Base-by-base conservation (phyloP, 2,329 filamentous ascomycete species). In the Epichloe bromicola region DNA sequence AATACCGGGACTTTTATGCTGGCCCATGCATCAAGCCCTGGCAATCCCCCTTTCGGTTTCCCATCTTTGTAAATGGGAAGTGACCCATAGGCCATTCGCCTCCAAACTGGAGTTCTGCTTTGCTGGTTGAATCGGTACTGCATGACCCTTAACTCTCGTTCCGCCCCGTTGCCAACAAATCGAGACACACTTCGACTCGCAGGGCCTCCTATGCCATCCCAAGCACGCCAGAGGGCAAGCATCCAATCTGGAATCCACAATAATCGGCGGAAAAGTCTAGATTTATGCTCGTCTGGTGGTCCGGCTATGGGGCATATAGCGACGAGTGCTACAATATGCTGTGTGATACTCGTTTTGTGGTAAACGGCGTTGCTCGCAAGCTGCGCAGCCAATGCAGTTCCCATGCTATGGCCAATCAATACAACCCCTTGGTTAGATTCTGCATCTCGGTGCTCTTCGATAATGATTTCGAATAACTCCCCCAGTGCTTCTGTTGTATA, bases 371-470 rank as follows among this genome's bases (percentile, higher is more conserved):
- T 62, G 58, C 66, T 71, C 10, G 88, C 83, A 48, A 97, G 71
- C 15, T 84, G 70, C 26, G 86, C 83, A 5, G 84, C 80, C 19
- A 96, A 71, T 3, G 86, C 86, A 53, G 86, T 89, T 6, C 93
- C 93, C 79, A 96, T 85, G 63, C 88, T 95, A 62, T 98, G 93
- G 1, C 84, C 88, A 53, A 97, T 79, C 33, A 96, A 66, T 19
- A 96, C 76, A 14, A 95, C 77, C 3, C 81, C 78, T 64, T 95
- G 89, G 1, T 71, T 73, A 17, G 74, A 70, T 37, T 79, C 73
- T 42, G 75, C 76, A 56, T 86, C 81, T 40, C 85, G 79, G 61
- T 91, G 79, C 44, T 82, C 75, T 39, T 88, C 78, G 53, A 97
- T 89, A 34, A 88, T 79, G 1, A 73, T 75, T 51, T 83, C 82